Evolutionary conservation across 2,329 filamentous ascomycete species (phyloP).

Genomic region (Zymoseptoria tritici): DNA sequence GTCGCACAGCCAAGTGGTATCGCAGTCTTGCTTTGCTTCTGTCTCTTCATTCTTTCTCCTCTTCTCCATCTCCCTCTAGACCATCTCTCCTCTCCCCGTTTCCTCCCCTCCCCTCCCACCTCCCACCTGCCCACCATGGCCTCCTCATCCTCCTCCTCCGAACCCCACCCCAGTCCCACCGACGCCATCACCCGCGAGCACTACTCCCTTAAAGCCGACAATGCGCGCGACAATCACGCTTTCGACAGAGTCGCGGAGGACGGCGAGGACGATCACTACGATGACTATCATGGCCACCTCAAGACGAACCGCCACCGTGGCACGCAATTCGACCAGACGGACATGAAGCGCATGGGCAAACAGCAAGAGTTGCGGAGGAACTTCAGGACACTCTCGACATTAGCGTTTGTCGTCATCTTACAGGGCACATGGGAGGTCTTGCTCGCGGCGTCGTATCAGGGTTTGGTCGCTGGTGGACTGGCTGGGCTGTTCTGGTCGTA

Average conservation of each 20-base stretch:
- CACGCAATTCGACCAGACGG: slow-evolving; percentile 28
- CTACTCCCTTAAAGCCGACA: neutral
- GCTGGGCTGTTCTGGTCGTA: slow-evolving; percentile 25
- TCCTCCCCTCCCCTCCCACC: neutral
- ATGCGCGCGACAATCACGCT: slow-evolving; percentile 7
- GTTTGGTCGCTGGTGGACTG: slow-evolving; percentile 19
- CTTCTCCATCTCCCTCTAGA: neutral
- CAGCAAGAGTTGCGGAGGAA: slow-evolving; percentile 43
- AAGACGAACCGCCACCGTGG: slow-evolving; percentile 7
- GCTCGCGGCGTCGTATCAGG: slow-evolving; percentile 23
- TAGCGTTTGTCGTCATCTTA: slow-evolving; percentile 43
- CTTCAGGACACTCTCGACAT: slow-evolving; percentile 42
- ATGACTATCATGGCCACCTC: slow-evolving; percentile 17
- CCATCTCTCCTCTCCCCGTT: neutral
- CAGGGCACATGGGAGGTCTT: slow-evolving; percentile 48
- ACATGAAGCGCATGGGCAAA: slow-evolving; percentile 45
- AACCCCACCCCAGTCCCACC: slow-evolving; percentile 6
- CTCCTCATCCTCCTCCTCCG: slow-evolving; percentile 18
- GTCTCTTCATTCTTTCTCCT: neutral
- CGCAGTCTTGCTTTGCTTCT: neutral
- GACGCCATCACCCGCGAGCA: slow-evolving; percentile 15
- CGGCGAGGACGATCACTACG: slow-evolving; percentile 2
- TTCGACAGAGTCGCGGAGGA: slow-evolving; percentile 17
- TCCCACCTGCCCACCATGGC: neutral
- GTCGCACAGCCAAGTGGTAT: neutral